phyloP scores from a whole-genome alignment of 352 stramenopile species.

The Halophytophthora polymorphica region DNA sequence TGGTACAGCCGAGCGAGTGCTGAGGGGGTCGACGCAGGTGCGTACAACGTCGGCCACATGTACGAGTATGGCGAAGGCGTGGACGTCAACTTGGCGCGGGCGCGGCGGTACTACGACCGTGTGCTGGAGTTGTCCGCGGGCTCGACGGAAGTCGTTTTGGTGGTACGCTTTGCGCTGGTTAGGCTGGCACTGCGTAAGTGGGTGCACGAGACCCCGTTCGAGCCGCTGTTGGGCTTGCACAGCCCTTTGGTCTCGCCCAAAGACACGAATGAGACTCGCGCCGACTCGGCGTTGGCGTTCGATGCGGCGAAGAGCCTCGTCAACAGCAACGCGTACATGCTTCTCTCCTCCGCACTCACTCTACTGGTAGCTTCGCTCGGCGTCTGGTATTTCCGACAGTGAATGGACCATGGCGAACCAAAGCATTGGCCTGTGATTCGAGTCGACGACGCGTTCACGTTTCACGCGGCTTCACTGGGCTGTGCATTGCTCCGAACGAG shows the following conservation, averaged over 20 bases:
- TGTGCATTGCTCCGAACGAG: conserved; percentile 16
- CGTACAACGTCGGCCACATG: conserved; percentile 77
- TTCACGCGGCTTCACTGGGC: background rate
- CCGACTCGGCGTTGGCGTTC: conserved; percentile 10
- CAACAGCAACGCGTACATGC: conserved; percentile 5
- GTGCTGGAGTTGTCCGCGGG: conserved; percentile 44
- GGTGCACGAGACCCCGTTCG: conserved; percentile 24
- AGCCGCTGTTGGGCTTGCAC: conserved; percentile 7
- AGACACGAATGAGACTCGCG: conserved; percentile 8
- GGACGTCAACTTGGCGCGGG: conserved; percentile 40
- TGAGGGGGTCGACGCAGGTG: conserved; percentile 48
- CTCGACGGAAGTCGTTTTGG: conserved; percentile 25
- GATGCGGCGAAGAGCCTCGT: conserved; percentile 9
- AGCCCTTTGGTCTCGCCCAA: conserved; percentile 1
- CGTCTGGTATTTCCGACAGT: conserved; percentile 24
- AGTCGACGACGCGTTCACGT: too few species aligned
- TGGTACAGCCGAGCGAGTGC: conserved; percentile 76
- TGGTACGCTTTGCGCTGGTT: conserved; percentile 34
- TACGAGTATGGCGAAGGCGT: conserved; percentile 64
- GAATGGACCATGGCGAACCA: conserved; percentile 4
- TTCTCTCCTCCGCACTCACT: conserved; percentile 15
- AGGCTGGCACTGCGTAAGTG: conserved; percentile 33
- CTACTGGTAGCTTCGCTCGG: conserved; percentile 17
- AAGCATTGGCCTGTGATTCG: background rate
- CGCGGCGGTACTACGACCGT: conserved; percentile 60